These are phyloP conservation scores for Xylona heveae DNA, from an alignment of 495 filamentous ascomycete genomes.

Conservation along the genomic window DNA sequence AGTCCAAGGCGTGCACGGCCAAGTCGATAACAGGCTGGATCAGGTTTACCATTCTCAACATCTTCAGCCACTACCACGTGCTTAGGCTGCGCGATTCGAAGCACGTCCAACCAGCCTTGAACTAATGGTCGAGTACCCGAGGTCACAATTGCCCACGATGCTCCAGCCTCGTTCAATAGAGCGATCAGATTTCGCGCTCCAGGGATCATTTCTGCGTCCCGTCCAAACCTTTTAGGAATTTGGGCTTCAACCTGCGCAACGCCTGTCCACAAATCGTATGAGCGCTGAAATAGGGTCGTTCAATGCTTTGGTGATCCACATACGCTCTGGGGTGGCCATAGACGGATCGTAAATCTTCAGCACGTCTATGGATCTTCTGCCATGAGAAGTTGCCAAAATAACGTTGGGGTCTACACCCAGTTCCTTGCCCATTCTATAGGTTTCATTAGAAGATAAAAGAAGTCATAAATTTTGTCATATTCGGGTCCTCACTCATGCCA, in stretches of 20 bases:
- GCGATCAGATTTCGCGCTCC: conserved; percentile 38
- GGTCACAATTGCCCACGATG: conserved; percentile 83
- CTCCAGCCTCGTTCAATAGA: conserved; percentile 30
- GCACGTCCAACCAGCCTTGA: conserved; percentile 63
- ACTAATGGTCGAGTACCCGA: conserved; percentile 68
- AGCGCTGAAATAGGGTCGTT: neutral
- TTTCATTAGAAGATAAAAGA: conserved; percentile 5
- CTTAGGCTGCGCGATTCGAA: conserved; percentile 50
- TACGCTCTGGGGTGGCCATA: conserved; percentile 83
- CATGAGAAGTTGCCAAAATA: conserved; percentile 78
- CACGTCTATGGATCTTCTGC: conserved; percentile 64
- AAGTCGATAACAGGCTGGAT: conserved; percentile 64
- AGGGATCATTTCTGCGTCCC: conserved; percentile 64
- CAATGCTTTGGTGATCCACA: conserved; percentile 14
- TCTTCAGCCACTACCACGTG: conserved; percentile 72
- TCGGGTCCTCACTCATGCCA: conserved; percentile 63
- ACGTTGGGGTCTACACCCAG: conserved; percentile 60
- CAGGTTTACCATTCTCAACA: conserved; percentile 69
- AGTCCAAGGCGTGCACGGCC: conserved; percentile 43
- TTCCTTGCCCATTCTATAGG: conserved; percentile 51
- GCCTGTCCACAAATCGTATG: conserved; percentile 25
- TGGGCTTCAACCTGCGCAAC: conserved; percentile 55
- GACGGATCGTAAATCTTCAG: conserved; percentile 50
- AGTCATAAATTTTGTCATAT: too few relatives aligned
- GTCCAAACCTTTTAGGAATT: conserved; percentile 54